These are phyloP conservation scores for Amoeboradix gromovi DNA, from an alignment of 371 early-diverging fungal species.

Conservation along the genomic window DNA sequence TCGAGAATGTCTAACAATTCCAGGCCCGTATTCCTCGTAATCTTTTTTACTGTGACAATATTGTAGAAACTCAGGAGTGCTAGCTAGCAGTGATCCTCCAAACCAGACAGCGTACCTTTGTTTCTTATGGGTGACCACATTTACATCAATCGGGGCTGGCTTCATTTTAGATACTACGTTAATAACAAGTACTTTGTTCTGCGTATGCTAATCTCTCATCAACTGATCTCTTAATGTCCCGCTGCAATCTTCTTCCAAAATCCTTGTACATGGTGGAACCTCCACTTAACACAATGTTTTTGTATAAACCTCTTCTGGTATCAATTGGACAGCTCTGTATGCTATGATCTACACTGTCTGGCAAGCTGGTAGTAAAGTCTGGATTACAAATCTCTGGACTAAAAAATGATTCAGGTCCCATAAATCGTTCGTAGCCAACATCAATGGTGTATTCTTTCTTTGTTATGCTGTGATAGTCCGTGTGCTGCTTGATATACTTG, in stretches of 20 bases:
- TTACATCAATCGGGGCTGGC: conserved; percentile 65
- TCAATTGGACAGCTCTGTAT: conserved; percentile 89
- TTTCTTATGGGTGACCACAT: conserved; percentile 83
- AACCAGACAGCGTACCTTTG: conserved; percentile 95
- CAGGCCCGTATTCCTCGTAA: conserved; percentile 89
- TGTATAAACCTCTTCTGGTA: conserved; percentile 60
- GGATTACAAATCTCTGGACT: conserved; percentile 85
- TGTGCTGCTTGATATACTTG: conserved; percentile 53
- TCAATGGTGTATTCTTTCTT: conserved; percentile 66
- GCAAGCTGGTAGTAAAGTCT: conserved; percentile 80
- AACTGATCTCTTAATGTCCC: conserved; percentile 67
- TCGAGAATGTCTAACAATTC: conserved; percentile 74
- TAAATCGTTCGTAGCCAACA: conserved; percentile 87
- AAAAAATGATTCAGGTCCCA: conserved; percentile 93
- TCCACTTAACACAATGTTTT: conserved; percentile 88
- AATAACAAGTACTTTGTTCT: no score
- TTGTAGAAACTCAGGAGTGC: conserved; percentile 56
- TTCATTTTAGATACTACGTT: conserved; percentile 11
- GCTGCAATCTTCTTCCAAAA: conserved; percentile 70
- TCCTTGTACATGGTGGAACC: conserved; percentile 94
- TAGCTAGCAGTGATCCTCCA: conserved; percentile 73
- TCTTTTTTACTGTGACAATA: conserved; percentile 90
- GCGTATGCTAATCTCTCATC: conserved; percentile 51
- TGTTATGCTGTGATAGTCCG: conserved; percentile 50
- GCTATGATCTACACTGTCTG: conserved; percentile 72